Evolutionary conservation across 306 rosid genomes (phyloP).

Genomic region (Crotalaria pallida): DNA sequence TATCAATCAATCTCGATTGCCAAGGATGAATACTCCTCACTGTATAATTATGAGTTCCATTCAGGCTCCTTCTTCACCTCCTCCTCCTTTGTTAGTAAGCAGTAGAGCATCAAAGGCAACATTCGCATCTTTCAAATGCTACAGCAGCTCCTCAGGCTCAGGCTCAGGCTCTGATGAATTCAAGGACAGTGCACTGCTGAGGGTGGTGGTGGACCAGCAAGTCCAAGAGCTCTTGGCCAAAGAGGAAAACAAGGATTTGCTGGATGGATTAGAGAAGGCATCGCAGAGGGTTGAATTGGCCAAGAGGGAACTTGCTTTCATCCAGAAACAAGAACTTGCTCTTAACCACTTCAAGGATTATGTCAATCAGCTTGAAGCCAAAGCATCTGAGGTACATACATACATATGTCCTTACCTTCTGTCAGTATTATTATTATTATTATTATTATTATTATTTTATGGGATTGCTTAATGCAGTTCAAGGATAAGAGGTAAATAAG

Average conservation of each 20-base stretch:
- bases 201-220: slow-evolving; percentile 46
- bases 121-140: slow-evolving; percentile 21
- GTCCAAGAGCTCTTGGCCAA: slow-evolving; percentile 53
- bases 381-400: slow-evolving; percentile 51
- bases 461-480: too few relatives aligned
- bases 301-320: slow-evolving; percentile 51
- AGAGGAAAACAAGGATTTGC: slow-evolving; percentile 61
- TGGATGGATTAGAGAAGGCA: slow-evolving; percentile 74
- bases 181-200: slow-evolving; percentile 37
- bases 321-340: slow-evolving; percentile 53
- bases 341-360: slow-evolving; percentile 50
- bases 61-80: slow-evolving; percentile 30
- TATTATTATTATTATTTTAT: too few relatives aligned
- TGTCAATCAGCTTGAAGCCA: slow-evolving; percentile 47
- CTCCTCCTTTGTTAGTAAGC: slow-evolving; percentile 24
- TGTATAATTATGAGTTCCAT: background rate
- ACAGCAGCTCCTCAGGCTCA: slow-evolving; percentile 25
- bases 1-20: too few relatives aligned
- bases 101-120: slow-evolving; percentile 15
- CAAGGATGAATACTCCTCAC: background rate
- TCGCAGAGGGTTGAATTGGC: slow-evolving; percentile 66
- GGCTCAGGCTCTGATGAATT: slow-evolving; percentile 19
- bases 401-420: background rate
- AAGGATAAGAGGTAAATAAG: too few relatives aligned
- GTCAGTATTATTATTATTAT: too few relatives aligned